Conservation (phyloP, 129 eudicot genomes). For the Apium graveolens region DNA sequence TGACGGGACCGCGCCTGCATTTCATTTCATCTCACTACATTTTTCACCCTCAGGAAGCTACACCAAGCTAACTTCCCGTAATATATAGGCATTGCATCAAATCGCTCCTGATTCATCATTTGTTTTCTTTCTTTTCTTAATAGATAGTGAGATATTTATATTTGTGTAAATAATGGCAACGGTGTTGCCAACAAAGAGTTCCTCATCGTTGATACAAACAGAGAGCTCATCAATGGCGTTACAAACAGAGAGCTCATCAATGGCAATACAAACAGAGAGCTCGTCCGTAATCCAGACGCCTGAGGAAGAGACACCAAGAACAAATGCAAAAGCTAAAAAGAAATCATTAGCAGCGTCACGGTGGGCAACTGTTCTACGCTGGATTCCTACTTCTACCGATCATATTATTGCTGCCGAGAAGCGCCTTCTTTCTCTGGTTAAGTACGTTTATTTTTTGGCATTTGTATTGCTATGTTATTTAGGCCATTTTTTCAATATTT, state of each 20-base stretch:
- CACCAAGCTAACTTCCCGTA: not conserved
- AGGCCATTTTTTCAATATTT: no score
- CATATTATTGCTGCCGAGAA: slow-evolving; percentile 84
- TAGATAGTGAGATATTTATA: not conserved
- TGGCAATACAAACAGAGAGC: slow-evolving; percentile 38
- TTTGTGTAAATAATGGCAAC: not conserved
- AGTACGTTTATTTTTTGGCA: slow-evolving; percentile 24
- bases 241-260: not conserved
- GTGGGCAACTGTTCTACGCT: slow-evolving; percentile 67
- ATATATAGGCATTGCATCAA: no score
- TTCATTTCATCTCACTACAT: not conserved
- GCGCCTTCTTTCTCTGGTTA: slow-evolving; percentile 84
- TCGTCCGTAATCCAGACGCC: slow-evolving; percentile 22
- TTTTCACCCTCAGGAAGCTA: not conserved
- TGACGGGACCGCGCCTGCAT: not conserved
- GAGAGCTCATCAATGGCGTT: not conserved
- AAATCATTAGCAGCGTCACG: slow-evolving; percentile 11
- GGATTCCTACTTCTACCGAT: slow-evolving; percentile 91
- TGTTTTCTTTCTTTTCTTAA: not conserved
- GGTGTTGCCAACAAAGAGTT: not conserved
- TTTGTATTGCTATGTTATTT: not conserved
- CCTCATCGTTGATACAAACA: not conserved
- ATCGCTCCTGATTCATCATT: not conserved
- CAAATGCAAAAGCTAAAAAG: slow-evolving; percentile 18
- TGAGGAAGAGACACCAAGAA: slow-evolving; percentile 15